Percentiles rank a stretch among this genome's conserved stretches.
These are phyloP conservation scores for Fusarium irregulare DNA, from an alignment of 2,329 filamentous ascomycete species.

Conservation along the genomic window DNA sequence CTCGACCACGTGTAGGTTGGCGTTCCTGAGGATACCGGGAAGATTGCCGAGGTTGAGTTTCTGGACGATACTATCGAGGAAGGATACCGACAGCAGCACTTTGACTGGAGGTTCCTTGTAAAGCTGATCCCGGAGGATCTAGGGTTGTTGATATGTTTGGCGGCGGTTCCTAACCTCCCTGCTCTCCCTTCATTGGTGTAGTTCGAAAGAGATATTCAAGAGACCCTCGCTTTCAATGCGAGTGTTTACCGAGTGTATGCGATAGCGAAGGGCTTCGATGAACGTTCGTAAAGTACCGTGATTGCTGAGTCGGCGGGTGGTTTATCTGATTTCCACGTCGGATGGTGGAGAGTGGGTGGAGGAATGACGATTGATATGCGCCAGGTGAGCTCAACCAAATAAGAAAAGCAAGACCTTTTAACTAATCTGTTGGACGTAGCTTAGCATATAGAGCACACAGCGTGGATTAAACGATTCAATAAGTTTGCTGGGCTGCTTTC, in stretches of 20 bases:
- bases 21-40: background rate
- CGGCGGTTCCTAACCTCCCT: background rate
- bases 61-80: background rate
- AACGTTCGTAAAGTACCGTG: conserved; percentile 13
- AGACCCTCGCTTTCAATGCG: background rate
- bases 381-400: background rate
- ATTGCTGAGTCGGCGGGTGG: conserved; percentile 23
- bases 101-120: background rate
- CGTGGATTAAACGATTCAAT: conserved; percentile 16
- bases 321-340: conserved; percentile 31
- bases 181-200: conserved; percentile 36
- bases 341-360: conserved; percentile 34
- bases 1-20: background rate
- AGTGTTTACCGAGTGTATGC: background rate
- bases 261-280: conserved; percentile 5
- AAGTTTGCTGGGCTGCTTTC: conserved; percentile 32
- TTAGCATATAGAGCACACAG: conserved; percentile 9
- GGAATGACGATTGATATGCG: conserved; percentile 31
- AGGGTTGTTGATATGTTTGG: background rate
- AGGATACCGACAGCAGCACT: background rate
- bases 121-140: background rate
- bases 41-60: background rate
- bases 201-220: background rate
- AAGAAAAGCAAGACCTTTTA: background rate
- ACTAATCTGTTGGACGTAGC: background rate